Percentiles rank a stretch among this genome's conserved stretches.
phyloP scores from a whole-genome alignment of 805 yeast genomes.

The Starmerella roubikii region DNA sequence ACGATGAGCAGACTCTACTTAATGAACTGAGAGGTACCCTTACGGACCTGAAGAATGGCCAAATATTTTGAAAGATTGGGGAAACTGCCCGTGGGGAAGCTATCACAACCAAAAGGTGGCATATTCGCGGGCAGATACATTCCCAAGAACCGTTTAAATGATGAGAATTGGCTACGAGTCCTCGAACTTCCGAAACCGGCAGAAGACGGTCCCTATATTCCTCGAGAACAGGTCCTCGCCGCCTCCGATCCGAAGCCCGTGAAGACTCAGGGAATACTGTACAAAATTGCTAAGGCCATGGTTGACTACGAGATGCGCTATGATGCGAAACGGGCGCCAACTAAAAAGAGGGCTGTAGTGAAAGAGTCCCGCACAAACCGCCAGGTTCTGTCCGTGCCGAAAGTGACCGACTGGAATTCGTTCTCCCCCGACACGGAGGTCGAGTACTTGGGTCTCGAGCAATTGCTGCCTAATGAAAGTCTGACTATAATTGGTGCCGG shows the following conservation, averaged over 20 bases:
- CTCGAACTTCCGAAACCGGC: constrained; percentile 19
- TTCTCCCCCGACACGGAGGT: constrained; percentile 23
- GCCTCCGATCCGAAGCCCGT: neutral
- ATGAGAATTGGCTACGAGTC: constrained; percentile 17
- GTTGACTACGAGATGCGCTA: constrained; percentile 9
- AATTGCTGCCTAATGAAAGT: constrained; percentile 24
- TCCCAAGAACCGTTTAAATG: constrained; percentile 14
- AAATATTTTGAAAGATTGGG: constrained; percentile 7
- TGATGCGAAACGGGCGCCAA: neutral
- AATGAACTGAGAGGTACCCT: no score
- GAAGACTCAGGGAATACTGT: constrained; percentile 10
- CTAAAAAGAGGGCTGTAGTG: neutral
- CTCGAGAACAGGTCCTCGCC: constrained; percentile 4
- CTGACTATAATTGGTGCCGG: constrained; percentile 83
- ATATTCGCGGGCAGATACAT: constrained; percentile 17
- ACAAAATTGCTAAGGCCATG: constrained; percentile 13
- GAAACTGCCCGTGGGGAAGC: constrained; percentile 13
- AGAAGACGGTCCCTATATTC: constrained; percentile 17
- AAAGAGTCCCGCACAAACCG: neutral
- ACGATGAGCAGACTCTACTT: no score
- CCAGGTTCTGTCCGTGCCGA: neutral
- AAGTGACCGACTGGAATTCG: constrained; percentile 19
- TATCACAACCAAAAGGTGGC: constrained; percentile 15
- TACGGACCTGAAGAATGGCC: neutral
- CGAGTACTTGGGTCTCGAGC: constrained; percentile 21